Base-by-base conservation (phyloP, 352 stramenopile genomes). In the Globisporangium mamillatum region DNA sequence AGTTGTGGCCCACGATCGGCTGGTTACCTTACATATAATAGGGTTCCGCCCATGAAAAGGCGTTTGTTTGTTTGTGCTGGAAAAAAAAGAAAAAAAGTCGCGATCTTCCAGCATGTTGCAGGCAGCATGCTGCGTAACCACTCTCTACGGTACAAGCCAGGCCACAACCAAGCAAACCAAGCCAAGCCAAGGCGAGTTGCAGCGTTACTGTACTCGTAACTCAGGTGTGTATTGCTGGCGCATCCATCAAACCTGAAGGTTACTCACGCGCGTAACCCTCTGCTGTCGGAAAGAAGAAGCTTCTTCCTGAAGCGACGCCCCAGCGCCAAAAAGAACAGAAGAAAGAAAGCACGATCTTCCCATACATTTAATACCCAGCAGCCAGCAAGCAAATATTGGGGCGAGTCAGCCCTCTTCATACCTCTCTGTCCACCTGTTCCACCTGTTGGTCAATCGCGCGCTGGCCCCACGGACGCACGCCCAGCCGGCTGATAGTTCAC, bases 231-330 rank as follows among this genome's bases (percentile, higher is more conserved):
- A 10, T 18, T 46, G 38, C 4, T 46, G 38, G 38, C 14, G 12
- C 12, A 46, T 46, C 38, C 12, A 46, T 14, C 38, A 56, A 32
- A 7, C 16, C 38, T 14, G 32, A 32, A 7, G 50, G 50, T 56
- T 56, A 56, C 50, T 32, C 50, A 18, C n/a, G 22, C 14, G 41
- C 8, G 50, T 56, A 56, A 56, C 50, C 50, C 16, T 48, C 38
- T 48, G 14, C 50, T 27, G 50, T 27, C 22, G 50, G 20, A 56
- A 54, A 54, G 46, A 24, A 58, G 20, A 59, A 44, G 55, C 32
- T 61, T 61, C 56, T 61, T 61, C 56, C 56, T 61, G 56, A 61
- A 61, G 56, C 56, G 56, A 48, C 56, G 29, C 56, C 8, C 56
- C 8, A 8, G 1, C 22, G 4, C 10, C 52, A 27, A 58, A 59